Evolutionary conservation across 805 yeast species (phyloP), one percentile per base, ranked within the genome.

Genomic region (Cephaloascus fragrans): DNA sequence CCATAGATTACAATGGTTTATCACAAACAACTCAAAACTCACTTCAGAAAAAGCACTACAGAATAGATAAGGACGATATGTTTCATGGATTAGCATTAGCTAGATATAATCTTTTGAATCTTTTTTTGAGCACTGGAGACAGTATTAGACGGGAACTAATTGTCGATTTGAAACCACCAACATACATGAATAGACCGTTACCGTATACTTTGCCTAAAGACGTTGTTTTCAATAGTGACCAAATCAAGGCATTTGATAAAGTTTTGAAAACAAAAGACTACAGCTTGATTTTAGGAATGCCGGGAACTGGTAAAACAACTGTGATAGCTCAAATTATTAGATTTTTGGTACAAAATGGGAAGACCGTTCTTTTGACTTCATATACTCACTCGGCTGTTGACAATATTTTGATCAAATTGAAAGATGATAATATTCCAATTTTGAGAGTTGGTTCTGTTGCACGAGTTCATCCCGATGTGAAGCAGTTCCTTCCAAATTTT

Each of bases 301-400:
- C 98, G 0, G 98, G 98, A 3, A 93, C 97, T 0, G 98, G 96
- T 8, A 87, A 87, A 52, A 87, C 96, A 2, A 87, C 97, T 0
- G 83, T 89, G 0, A 88, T 93, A 39, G 83, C 94, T 0, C 78
- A 80, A 35, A 50, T 93, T 15, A 80, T 89, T 34, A 68, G 72
- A 41, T 62, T 73, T 32, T 54, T 93, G 20, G 81, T 80, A 3
- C 58, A 61, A 1, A 68, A 70, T 36, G 77, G 75, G 1, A 83
- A 83, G 51, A 67, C 83, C 1, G 81, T 93, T 1, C 62, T 93
- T 18, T 59, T 93, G 36, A 76, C 96, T 0, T 83, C 96, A 0
- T 88, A 85, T 52, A 93, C 98, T 0, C 94, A 93, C 55, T 84
- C 97, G 0, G 97, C 98, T 0, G 97, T 93, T 4, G 98, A 93